Percentiles rank a stretch among this genome's conserved stretches.
These are phyloP conservation scores for Linum trigynum DNA, from an alignment of 345 rosid genomes.

Conservation along the genomic window DNA sequence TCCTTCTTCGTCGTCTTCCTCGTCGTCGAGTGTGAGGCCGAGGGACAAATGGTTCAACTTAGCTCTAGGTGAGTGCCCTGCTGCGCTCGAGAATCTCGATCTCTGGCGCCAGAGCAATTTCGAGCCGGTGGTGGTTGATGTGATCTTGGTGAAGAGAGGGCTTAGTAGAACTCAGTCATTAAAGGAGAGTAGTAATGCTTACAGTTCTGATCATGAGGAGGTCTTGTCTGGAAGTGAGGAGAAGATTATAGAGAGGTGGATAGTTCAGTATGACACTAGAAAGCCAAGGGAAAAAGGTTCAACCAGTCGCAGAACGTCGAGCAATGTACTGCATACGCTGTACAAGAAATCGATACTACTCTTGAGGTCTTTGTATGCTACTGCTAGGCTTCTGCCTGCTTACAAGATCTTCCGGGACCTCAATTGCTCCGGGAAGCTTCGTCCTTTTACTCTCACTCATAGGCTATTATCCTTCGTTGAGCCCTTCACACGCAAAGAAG, in stretches of 20 bases:
- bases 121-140: conserved; percentile 82
- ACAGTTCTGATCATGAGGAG: conserved; percentile 66
- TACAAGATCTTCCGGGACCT: conserved; percentile 74
- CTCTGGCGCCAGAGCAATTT: conserved; percentile 58
- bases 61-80: conserved; percentile 87
- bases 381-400: conserved; percentile 85
- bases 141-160: conserved; percentile 47
- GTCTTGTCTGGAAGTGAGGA: conserved; percentile 39
- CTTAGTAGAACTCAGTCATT: conserved; percentile 38
- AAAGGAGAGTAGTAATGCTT: conserved; percentile 32
- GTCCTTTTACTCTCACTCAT: conserved; percentile 51
- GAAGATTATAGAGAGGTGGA: conserved; percentile 88
- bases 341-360: conserved; percentile 78
- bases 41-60: conserved; percentile 93
- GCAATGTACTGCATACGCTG: conserved; percentile 44
- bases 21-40: conserved; percentile 67
- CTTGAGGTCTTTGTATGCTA: conserved; percentile 72
- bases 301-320: conserved; percentile 49
- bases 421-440: conserved; percentile 59
- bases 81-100: conserved; percentile 68
- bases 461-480: conserved; percentile 69
- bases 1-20: conserved; percentile 66
- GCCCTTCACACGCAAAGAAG: conserved; percentile 78
- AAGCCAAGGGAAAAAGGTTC: conserved; percentile 39
- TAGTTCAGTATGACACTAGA: conserved; percentile 65